A percentile compares a stretch with the other conserved stretches of the same genome.
phyloP scores from a whole-genome alignment of 768 basidiomycete genomes.

The Hypsizygus marmoreus region DNA sequence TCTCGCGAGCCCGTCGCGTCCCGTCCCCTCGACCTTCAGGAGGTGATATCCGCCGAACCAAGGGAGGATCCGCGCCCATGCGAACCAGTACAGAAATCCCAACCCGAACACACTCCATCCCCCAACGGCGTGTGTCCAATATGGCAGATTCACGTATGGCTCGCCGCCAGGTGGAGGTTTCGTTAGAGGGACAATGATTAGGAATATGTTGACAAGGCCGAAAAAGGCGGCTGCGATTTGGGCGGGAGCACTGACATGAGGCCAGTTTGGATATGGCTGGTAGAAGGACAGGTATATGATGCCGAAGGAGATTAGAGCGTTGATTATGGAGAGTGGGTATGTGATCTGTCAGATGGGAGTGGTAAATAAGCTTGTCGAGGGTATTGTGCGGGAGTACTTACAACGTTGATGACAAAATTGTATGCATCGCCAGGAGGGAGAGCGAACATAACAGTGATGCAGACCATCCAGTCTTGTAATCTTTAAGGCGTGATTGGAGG shows the following conservation, averaged over 20 bases:
- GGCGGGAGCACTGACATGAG: slow-evolving; percentile 16
- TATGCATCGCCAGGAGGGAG: slow-evolving; percentile 69
- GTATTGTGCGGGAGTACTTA: slow-evolving; percentile 29
- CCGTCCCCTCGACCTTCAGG: too few species aligned
- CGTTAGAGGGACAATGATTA: slow-evolving; percentile 54
- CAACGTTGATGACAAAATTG: slow-evolving; percentile 59
- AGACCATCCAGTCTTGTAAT: slow-evolving; percentile 34
- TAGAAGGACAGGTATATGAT: slow-evolving; percentile 42
- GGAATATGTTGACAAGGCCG: slow-evolving; percentile 60
- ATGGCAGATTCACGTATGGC: slow-evolving; percentile 55
- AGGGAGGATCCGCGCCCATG: slow-evolving; percentile 33
- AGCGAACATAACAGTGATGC: slow-evolving; percentile 37
- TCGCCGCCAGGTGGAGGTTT: slow-evolving; percentile 49
- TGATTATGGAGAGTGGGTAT: slow-evolving; percentile 52
- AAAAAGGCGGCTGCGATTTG: slow-evolving; percentile 43
- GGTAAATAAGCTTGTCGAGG: background rate
- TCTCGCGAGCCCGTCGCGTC: too few species aligned
- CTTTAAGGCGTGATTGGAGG: slow-evolving; percentile 2
- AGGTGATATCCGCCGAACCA: slow-evolving; percentile 32
- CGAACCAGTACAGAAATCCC: slow-evolving; percentile 38
- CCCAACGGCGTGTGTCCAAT: slow-evolving; percentile 49
- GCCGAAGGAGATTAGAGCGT: slow-evolving; percentile 53
- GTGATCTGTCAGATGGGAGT: slow-evolving; percentile 30
- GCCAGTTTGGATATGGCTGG: slow-evolving; percentile 27
- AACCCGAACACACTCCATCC: slow-evolving; percentile 41